Evolutionary conservation across 2,329 filamentous ascomycete species (phyloP), one percentile per base, ranked within the genome.

Genomic region (Apiospora saccharicola): DNA sequence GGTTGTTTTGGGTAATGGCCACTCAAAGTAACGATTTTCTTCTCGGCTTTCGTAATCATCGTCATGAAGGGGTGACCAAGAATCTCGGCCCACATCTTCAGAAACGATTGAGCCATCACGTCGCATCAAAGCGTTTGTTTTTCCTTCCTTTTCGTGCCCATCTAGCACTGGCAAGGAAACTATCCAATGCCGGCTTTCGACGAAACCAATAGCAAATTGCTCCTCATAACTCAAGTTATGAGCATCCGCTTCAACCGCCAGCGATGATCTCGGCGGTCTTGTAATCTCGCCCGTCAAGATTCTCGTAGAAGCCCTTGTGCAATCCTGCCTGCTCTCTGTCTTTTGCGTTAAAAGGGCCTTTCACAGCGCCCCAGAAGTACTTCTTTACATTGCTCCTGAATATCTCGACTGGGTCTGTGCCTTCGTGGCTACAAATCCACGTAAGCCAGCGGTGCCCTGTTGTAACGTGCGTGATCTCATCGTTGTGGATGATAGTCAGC

Each of bases 391-490:
- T 85, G 57, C 74, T 74, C 4, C 84, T 81, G 75, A 86, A 86
- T 5, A 86, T 83, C 61, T 84, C 78, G 5, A 86, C 82, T 0
- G 85, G 83, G 71, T 86, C 83, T 0, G 82, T 84, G 16, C 78
- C 81, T 75, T 86, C 85, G 67, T 85, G 81, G 43, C 81, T 78
- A 69, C 85, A 86, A 30, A 86, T 85, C 85, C 85, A 86, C 1
- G 80, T 83, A 51, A 86, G 72, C 85, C 85, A 86, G 46, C 84
- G 77, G 72, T 86, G 84, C 5, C 84, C 85, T 5, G 84, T 85
- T 0, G 85, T 86, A 26, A 86, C 84, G 73, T 86, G 85, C 0
- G 85, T 86, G 57, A 86, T 85, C 74, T 86, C 85, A 64, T 86
- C 85, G 69, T 85, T 85, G 70, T 86, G 85, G 44, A 86, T 86